These are phyloP conservation scores for Cystobasidiopsis lactophilus DNA, from an alignment of 768 basidiomycete genomes.

Conservation along the genomic window DNA sequence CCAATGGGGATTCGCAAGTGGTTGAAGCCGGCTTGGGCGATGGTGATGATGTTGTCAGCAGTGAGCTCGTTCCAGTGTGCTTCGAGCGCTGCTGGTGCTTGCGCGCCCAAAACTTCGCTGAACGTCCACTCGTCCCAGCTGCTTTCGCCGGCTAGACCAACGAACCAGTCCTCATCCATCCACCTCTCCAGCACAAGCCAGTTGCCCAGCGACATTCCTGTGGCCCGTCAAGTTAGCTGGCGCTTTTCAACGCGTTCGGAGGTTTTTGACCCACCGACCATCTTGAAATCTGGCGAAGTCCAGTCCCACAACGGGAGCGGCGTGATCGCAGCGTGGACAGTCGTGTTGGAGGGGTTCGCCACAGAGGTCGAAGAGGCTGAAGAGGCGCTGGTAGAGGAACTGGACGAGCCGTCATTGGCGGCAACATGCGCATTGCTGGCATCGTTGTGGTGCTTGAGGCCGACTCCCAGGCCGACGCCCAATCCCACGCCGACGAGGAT, in stretches of 20 bases:
- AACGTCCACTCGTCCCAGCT: conserved; percentile 10
- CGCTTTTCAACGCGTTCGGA: background rate
- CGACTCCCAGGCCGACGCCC: conserved; percentile 2
- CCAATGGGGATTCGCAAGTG: conserved; percentile 16
- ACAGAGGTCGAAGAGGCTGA: background rate
- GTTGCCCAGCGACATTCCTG: conserved; percentile 3
- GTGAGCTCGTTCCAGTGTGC: conserved; percentile 25
- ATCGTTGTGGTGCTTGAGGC: conserved; percentile 1
- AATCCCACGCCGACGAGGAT: conserved; percentile 5
- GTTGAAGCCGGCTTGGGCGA: conserved; percentile 16
- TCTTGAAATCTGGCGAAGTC: background rate
- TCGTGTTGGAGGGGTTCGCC: background rate
- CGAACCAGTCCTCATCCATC: conserved; percentile 12
- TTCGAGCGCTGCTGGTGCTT: conserved; percentile 15
- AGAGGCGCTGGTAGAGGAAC: background rate
- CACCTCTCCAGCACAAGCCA: conserved; percentile 9
- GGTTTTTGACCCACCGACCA: background rate
- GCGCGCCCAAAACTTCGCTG: conserved; percentile 3
- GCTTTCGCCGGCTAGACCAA: conserved; percentile 3
- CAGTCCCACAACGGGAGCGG: conserved; percentile 7
- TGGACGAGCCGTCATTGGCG: background rate
- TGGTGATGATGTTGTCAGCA: conserved; percentile 22
- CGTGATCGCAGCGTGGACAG: conserved; percentile 1
- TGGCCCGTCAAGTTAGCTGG: background rate
- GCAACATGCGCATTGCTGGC: background rate